Conservation (phyloP, 106 monocot genomes). For the Iris macrosiphon region DNA sequence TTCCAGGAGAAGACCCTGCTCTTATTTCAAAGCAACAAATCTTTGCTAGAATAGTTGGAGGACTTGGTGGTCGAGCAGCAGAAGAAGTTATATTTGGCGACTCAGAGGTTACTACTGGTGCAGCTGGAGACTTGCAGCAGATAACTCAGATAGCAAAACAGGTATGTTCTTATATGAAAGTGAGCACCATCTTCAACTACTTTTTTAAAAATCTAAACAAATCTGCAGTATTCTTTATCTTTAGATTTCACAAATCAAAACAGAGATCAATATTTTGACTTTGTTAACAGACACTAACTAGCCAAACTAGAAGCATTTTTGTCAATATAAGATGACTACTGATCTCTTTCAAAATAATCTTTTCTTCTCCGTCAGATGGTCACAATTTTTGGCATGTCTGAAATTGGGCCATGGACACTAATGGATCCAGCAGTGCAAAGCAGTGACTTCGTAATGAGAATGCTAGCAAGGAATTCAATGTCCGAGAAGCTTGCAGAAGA, state of each 20-base stretch:
- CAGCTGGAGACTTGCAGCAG: conserved; percentile 66
- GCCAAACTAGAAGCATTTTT: not conserved
- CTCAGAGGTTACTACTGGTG: conserved; percentile 64
- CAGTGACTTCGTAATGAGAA: conserved; percentile 31
- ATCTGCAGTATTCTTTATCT: too few species aligned
- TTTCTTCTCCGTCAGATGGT: conserved; percentile 39
- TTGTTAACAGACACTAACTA: too few species aligned
- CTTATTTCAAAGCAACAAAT: conserved; percentile 58
- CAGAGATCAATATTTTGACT: too few species aligned
- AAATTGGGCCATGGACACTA: conserved; percentile 62
- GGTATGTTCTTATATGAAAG: conserved; percentile 12
- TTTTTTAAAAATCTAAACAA: too few species aligned
- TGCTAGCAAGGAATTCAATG: conserved; percentile 48
- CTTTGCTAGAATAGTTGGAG: conserved; percentile 65
- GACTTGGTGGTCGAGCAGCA: conserved; percentile 56
- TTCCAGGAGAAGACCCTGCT: conserved; percentile 44
- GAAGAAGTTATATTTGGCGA: conserved; percentile 72
- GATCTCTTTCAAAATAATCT: not conserved
- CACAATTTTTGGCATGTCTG: conserved; percentile 64
- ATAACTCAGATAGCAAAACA: conserved; percentile 55
- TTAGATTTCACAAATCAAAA: too few species aligned
- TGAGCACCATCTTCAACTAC: too few species aligned
- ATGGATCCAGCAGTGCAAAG: conserved; percentile 37
- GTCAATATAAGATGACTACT: not conserved
- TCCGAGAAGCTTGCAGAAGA: conserved; percentile 49